Evolutionary conservation across 805 yeast species (phyloP).

Genomic region (Yamadazyma tumulicola): DNA sequence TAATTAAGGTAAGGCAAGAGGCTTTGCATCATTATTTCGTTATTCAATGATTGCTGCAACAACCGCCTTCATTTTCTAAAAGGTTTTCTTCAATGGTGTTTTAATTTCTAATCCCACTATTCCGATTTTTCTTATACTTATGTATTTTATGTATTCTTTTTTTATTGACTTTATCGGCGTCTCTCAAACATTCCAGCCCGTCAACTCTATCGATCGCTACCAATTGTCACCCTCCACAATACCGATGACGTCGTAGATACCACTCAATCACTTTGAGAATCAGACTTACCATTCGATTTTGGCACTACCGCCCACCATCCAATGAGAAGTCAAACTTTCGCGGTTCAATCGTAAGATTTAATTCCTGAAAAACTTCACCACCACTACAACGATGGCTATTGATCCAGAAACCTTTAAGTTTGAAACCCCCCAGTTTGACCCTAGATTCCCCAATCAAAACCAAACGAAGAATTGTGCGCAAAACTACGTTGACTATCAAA

Average conservation of each 20-base stretch:
- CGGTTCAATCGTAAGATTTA: background rate
- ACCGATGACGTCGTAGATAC: too few species aligned
- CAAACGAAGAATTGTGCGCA: slow-evolving; percentile 99
- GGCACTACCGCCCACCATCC: background rate
- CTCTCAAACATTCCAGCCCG: too few species aligned
- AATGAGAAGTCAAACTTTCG: background rate
- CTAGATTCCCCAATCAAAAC: slow-evolving; percentile 95
- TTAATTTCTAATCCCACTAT: background rate
- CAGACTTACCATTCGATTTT: background rate
- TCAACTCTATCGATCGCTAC: background rate
- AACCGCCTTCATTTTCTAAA: background rate
- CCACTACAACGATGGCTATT: slow-evolving; percentile 26
- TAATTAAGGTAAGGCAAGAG: too few species aligned
- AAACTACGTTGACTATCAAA: slow-evolving; percentile 95
- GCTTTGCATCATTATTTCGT: background rate
- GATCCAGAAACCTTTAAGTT: slow-evolving; percentile 39
- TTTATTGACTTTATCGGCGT: too few species aligned
- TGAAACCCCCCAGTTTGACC: slow-evolving; percentile 60
- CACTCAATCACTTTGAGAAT: too few species aligned
- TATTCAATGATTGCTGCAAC: background rate
- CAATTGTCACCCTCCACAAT: background rate
- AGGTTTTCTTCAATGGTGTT: background rate
- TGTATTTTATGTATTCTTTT: background rate
- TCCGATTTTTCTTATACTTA: background rate
- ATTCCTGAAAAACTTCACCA: background rate